Evolutionary conservation across 129 eudicot species (phyloP), one percentile per base, ranked within the genome.

Genomic region (Escallonia herrerae): DNA sequence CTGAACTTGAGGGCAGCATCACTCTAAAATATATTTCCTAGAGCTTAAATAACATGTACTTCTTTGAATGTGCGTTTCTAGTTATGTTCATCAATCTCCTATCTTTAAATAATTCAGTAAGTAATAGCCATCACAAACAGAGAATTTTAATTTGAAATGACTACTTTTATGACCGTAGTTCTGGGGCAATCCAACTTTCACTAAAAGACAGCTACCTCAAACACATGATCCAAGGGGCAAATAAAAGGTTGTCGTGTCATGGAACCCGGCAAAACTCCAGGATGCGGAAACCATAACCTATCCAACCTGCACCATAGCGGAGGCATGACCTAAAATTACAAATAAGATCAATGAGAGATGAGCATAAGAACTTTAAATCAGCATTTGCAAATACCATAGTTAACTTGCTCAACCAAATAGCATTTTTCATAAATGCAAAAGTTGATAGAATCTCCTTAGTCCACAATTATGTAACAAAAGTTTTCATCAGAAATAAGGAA

Each of bases 301-400:
- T 91, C 98, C 78, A 91, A 79, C 89, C 98, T 85, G 95, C 98
- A 91, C 98, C 98, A 91, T 53, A 91, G 57, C 59, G 87, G 96
- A 77, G 98, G 98, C 96, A 91, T 88, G 64, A 91, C 98, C 98
- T 91, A 78, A 75, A 81, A 83, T 64, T 84, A 84, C 81, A 84
- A 75, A 70, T 70, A 45, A 69, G 59, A 13, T 42, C 37, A 62
- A 56, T 70, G 8, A 72, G 43, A 65, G 43, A 82, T 75, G 64
- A 77, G 54, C 55, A 80, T 56, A 33, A 37, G 22, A 40, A 55
- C 48, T 54, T 43, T 12, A 43, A 15, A 15, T 55, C 4, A 37
- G 40, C 53, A 41, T 55, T 22, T 53, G 22, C 39, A 15, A 53
- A 12, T 22, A 63, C 3, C 11, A n/a, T 54, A 54, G 58, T 12